Evolutionary conservation across 441 rosid species (phyloP), one percentile per base, ranked within the genome.

Genomic region (Pelargonium cotyledonis): DNA sequence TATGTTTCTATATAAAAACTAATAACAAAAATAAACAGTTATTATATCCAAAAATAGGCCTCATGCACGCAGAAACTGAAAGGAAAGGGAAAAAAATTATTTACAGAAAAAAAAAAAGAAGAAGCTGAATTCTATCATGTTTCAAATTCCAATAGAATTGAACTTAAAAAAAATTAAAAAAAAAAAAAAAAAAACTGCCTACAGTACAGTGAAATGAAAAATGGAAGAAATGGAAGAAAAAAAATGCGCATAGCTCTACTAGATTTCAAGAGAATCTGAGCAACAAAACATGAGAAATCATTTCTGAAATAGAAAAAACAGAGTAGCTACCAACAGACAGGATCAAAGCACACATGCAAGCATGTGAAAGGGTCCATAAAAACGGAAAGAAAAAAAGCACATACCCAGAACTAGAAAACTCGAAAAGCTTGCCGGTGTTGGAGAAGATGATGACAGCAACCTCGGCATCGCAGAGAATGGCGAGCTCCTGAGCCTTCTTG

Each of bases 381-480:
- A 31, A 4, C 38, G 38, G 31, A n/a, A n/a, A n/a, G n/a, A n/a
- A 29, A 29, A 29, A 29, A 29, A 12, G 35, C 26, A 57, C 80
- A 14, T 84, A 89, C 97, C 95, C 81, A 79, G 90, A 82, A 72
- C 93, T 91, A 44, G 97, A 78, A 80, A 83, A 91, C 83, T 94
- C 95, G 53, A 89, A 89, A 61, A 94, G 95, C 84, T 88, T 94
- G 73, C 98, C 97, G 66, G 97, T 85, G 53, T 86, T 91, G 47
- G 97, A 94, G 92, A 91, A 94, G 76, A 89, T 82, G 68, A 91
- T 94, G 57, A 89, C 89, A 73, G 97, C 95, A 85, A 93, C 93
- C 81, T 91, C 97, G 75, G 96, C 90, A 73, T 93, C 98, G 72
- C 97, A 91, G n/a, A 93, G 89, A 79, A 91, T 82, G 69, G 98